Evolutionary conservation across 2,329 filamentous ascomycete species (phyloP).

Genomic region (Colletotrichum siamense): DNA sequence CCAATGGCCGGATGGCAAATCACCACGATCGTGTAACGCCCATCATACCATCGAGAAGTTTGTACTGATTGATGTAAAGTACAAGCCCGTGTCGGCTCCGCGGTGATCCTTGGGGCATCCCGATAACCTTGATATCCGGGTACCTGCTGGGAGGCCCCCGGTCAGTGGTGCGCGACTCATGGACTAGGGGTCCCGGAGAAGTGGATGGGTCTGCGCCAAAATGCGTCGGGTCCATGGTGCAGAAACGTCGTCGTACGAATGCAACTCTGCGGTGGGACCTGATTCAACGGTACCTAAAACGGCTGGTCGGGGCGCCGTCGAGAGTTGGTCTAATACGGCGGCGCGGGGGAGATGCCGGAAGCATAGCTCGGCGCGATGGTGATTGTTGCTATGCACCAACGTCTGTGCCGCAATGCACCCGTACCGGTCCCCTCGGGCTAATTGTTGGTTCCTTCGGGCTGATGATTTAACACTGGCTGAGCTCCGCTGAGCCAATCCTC

Average conservation of each 20-base stretch:
- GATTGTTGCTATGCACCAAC: background rate
- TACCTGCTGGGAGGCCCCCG: background rate
- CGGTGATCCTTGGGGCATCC: conserved; percentile 8
- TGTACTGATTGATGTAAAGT: conserved; percentile 2
- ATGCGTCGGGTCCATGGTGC: conserved; percentile 1
- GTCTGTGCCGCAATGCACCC: background rate
- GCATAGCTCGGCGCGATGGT: background rate
- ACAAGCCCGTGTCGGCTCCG: background rate
- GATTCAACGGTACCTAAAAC: conserved; percentile 10
- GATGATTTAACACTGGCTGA: conserved; percentile 14
- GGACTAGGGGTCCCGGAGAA: background rate
- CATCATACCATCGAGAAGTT: background rate
- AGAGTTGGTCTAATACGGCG: background rate
- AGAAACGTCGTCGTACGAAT: conserved; percentile 3
- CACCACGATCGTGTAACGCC: background rate
- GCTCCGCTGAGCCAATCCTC: background rate
- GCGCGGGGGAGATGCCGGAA: conserved; percentile 7
- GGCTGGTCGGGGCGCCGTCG: background rate
- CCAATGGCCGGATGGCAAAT: background rate
- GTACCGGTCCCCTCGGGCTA: background rate
- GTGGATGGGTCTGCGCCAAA: conserved; percentile 2
- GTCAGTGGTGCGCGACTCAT: background rate
- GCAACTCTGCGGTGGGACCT: conserved; percentile 10
- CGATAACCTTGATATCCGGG: conserved; percentile 17
- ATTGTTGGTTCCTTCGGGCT: background rate